Percentiles rank a stretch among this genome's conserved stretches.
These are phyloP conservation scores for Pochonia chlamydosporia DNA, from an alignment of 2,329 filamentous ascomycete genomes.

Conservation along the genomic window DNA sequence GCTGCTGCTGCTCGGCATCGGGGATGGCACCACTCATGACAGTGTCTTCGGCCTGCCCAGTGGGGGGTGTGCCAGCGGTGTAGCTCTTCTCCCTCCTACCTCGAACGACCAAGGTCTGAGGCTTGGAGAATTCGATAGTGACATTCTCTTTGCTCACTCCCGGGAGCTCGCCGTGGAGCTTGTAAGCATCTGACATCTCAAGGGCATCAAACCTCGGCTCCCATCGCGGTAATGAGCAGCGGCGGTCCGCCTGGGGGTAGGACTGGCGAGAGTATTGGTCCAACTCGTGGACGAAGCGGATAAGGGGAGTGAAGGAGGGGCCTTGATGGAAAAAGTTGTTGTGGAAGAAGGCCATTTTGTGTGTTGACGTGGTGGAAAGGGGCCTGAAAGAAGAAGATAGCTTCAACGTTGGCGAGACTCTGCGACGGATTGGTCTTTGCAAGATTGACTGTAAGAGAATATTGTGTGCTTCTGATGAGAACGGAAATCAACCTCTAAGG, in stretches of 20 bases:
- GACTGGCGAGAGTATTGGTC: constrained; percentile 47
- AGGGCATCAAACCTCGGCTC: constrained; percentile 73
- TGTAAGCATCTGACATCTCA: constrained; percentile 62
- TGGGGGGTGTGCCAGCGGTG: constrained; percentile 45
- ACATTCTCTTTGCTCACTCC: constrained; percentile 70
- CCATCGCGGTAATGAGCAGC: constrained; percentile 47
- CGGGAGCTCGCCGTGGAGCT: constrained; percentile 75
- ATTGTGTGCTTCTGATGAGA: constrained; percentile 15
- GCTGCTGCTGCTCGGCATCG: constrained; percentile 30
- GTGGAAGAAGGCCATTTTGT: constrained; percentile 58
- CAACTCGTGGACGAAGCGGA: constrained; percentile 60
- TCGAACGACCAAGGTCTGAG: constrained; percentile 64
- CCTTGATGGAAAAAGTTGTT: constrained; percentile 44
- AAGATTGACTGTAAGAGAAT: constrained; percentile 17
- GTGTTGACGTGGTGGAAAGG: constrained; percentile 15
- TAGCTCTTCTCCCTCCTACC: constrained; percentile 63
- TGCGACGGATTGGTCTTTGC: constrained; percentile 16
- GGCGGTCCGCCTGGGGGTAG: constrained; percentile 19
- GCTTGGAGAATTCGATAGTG: constrained; percentile 72
- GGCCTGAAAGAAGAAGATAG: constrained; percentile 14
- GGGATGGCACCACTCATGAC: constrained; percentile 31
- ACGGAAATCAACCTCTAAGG: constrained; percentile 11
- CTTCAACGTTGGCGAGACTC: constrained; percentile 21
- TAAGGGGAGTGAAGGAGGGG: constrained; percentile 52
- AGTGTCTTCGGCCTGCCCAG: constrained; percentile 41